Evolutionary conservation across 2,329 filamentous ascomycete genomes (phyloP).

Genomic region (Seiridium unicorne): DNA sequence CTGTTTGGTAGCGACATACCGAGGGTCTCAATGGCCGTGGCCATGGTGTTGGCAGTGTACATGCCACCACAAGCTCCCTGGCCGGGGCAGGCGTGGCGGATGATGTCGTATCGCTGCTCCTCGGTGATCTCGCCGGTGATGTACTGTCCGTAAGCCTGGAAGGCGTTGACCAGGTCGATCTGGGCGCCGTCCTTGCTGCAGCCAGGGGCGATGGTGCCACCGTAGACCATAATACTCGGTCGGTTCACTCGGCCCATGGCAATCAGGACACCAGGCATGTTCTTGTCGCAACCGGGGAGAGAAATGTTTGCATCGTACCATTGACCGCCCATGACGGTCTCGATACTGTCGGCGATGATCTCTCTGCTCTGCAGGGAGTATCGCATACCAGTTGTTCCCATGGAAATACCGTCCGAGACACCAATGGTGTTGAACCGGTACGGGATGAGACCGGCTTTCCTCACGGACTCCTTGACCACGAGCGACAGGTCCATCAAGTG

Average conservation of each 20-base stretch:
- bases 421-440: constrained; percentile 99
- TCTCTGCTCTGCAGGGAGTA: constrained; percentile 90
- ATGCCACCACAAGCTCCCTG: constrained; percentile 52
- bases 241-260: constrained; percentile 51
- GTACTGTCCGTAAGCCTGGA: constrained; percentile 85
- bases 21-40: constrained; percentile 49
- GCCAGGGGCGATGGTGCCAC: constrained; percentile 88
- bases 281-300: constrained; percentile 52
- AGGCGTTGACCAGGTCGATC: constrained; percentile 94
- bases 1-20: constrained; percentile 58
- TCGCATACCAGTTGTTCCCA: constrained; percentile 97
- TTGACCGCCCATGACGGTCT: constrained; percentile 89
- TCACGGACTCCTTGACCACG: constrained; percentile 62
- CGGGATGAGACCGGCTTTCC: constrained; percentile 75
- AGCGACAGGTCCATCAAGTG: constrained; percentile 88
- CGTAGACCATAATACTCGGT: constrained; percentile 91
- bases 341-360: constrained; percentile 93
- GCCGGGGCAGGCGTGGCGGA: constrained; percentile 39
- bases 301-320: constrained; percentile 83
- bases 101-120: constrained; percentile 43
- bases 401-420: constrained; percentile 95
- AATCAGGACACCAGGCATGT: constrained; percentile 49
- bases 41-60: constrained; percentile 54
- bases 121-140: constrained; percentile 44
- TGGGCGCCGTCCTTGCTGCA: constrained; percentile 73